phyloP scores from a whole-genome alignment of 2,329 filamentous ascomycete species.

The Verticillium dahliae region DNA sequence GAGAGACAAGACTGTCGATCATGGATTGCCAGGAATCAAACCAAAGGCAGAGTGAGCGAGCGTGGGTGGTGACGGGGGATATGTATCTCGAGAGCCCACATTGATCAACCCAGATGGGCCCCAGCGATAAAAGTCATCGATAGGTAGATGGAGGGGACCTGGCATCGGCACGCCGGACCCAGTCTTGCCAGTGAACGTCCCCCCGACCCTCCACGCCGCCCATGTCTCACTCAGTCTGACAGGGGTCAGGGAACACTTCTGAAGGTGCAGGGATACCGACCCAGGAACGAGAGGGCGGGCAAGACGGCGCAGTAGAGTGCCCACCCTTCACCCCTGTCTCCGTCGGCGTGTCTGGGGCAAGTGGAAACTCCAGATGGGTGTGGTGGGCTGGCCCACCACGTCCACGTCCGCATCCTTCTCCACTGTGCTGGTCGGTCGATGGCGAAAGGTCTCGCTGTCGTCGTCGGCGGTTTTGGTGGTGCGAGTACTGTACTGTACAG shows the following conservation, averaged over 20 bases:
- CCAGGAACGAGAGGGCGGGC: conserved; percentile 22
- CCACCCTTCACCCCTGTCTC: conserved; percentile 12
- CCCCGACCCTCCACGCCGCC: conserved; percentile 16
- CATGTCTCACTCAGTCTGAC: conserved; percentile 48
- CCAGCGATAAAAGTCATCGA: conserved; percentile 31
- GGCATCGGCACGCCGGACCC: conserved; percentile 15
- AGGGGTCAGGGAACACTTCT: conserved; percentile 12
- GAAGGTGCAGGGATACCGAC: conserved; percentile 15
- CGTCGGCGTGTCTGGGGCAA: conserved; percentile 35
- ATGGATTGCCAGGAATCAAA: conserved; percentile 32
- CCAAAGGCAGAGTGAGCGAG: conserved; percentile 21
- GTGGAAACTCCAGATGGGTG: conserved; percentile 34
- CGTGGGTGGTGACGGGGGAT: conserved; percentile 39
- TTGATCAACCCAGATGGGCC: conserved; percentile 25
- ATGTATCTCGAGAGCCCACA: conserved; percentile 36
- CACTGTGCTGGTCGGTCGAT: neutral
- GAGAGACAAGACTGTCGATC: conserved; percentile 17
- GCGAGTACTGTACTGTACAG: too few species aligned
- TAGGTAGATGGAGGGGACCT: conserved; percentile 15
- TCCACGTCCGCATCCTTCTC: neutral
- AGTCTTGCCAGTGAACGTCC: conserved; percentile 12
- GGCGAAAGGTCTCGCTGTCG: neutral
- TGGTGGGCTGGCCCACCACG: conserved; percentile 10
- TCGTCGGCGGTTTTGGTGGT: neutral
- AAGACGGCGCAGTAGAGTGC: conserved; percentile 16